A percentile compares a stretch with the other conserved stretches of the same genome.
phyloP scores from a whole-genome alignment of 2,329 filamentous ascomycete genomes.

The Ceratocystis huliohia region DNA sequence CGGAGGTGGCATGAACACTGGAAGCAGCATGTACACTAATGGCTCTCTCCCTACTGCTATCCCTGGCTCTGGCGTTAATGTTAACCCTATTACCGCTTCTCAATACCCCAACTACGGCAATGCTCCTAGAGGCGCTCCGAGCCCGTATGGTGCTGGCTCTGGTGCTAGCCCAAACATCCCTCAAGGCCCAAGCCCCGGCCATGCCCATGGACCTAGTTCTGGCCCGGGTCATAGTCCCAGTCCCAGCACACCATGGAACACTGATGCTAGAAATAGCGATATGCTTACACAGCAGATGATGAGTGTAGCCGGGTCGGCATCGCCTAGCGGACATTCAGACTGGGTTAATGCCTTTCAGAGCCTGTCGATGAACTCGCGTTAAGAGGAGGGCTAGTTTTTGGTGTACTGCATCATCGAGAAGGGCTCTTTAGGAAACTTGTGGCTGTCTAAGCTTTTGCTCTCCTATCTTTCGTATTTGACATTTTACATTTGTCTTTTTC shows the following conservation, averaged over 20 bases:
- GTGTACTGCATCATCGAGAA: background rate
- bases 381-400: slow-evolving; percentile 21
- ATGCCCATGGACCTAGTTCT: background rate
- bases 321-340: slow-evolving; percentile 36
- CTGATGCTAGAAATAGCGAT: background rate
- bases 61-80: background rate
- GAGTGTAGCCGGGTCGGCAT: slow-evolving; percentile 3
- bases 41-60: background rate
- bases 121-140: slow-evolving; percentile 11
- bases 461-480: slow-evolving; percentile 7
- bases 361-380: slow-evolving; percentile 56
- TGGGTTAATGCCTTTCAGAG: slow-evolving; percentile 57
- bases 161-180: background rate
- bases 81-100: background rate
- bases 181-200: background rate
- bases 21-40: background rate
- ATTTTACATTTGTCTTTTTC: slow-evolving; percentile 14
- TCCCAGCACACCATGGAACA: slow-evolving; percentile 8
- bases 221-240: background rate
- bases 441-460: background rate
- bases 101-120: slow-evolving; percentile 16
- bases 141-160: slow-evolving; percentile 15
- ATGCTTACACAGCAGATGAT: slow-evolving; percentile 17
- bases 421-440: background rate
- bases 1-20: background rate